Percentiles rank a stretch among this genome's conserved stretches.
Conservation (phyloP, 208 protist genomes). For the Acanthamoeba royreba region DNA sequence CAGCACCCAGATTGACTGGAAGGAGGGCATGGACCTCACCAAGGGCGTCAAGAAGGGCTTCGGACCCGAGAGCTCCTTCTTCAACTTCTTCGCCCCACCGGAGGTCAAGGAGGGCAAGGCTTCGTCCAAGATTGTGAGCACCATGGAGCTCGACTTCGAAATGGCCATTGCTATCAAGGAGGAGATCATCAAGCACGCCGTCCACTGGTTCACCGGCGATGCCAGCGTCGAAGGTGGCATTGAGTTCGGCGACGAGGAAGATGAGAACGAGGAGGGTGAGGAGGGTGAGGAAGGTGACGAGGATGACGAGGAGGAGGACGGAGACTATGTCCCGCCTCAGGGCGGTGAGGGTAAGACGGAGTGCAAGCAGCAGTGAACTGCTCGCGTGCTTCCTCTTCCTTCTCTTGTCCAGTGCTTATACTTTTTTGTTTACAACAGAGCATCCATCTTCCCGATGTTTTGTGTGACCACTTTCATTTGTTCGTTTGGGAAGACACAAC, state of each 20-base stretch:
- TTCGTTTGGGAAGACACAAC: too few species aligned
- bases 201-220: conserved; percentile 44
- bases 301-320: conserved; percentile 4
- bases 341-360: not conserved
- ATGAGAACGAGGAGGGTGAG: not conserved
- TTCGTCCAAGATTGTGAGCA: not conserved
- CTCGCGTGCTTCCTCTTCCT: too few species aligned
- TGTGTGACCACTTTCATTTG: too few species aligned
- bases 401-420: too few species aligned
- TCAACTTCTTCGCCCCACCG: conserved; percentile 44
- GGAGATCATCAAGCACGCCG: conserved; percentile 50
- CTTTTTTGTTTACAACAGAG: too few species aligned
- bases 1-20: conserved; percentile 44
- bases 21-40: conserved; percentile 35
- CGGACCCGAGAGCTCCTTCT: not conserved
- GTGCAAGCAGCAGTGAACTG: conserved; percentile 41
- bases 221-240: not conserved
- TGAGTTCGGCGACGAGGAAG: not conserved
- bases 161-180: conserved; percentile 24
- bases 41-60: not conserved
- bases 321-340: not conserved
- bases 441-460: too few species aligned
- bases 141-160: conserved; percentile 45
- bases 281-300: conserved; percentile 37
- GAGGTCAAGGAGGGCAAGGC: conserved; percentile 28